Evolutionary conservation across 176 grass and related monocot genomes (phyloP).

Genomic region (Poa annua): DNA sequence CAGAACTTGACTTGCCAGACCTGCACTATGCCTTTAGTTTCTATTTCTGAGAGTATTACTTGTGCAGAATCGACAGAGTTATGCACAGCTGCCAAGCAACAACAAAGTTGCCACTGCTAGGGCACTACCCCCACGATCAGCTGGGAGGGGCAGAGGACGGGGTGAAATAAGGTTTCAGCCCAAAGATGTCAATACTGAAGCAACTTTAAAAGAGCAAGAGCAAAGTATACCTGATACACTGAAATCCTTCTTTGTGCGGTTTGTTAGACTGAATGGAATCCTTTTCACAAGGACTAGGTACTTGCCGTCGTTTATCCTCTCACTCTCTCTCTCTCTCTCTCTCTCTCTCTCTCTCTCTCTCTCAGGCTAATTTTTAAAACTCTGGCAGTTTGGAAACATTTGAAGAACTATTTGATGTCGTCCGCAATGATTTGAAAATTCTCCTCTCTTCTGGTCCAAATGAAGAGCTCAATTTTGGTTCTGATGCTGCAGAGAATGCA

Average conservation of each 20-base stretch:
- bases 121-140: conserved; percentile 48
- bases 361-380: background rate
- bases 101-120: conserved; percentile 53
- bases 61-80: conserved; percentile 81
- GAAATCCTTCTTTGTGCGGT: conserved; percentile 71
- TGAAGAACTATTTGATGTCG: conserved; percentile 64
- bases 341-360: background rate
- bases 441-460: conserved; percentile 82
- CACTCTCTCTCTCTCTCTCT: background rate
- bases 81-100: conserved; percentile 58
- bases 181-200: conserved; percentile 62
- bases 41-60: conserved; percentile 14
- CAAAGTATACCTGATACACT: conserved; percentile 58
- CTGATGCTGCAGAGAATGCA: conserved; percentile 72
- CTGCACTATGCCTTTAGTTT: conserved; percentile 4
- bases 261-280: conserved; percentile 93
- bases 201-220: conserved; percentile 52
- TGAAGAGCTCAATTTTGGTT: conserved; percentile 79
- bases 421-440: conserved; percentile 65
- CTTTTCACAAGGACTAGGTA: conserved; percentile 89
- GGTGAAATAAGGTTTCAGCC: conserved; percentile 61
- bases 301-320: background rate
- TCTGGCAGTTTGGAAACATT: conserved; percentile 88
- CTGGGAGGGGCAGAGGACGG: conserved; percentile 76
- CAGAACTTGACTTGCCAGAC: conserved; percentile 10